A percentile compares a stretch with the other conserved stretches of the same genome.
phyloP scores from a whole-genome alignment of 345 rosid genomes.

The Mercurialis annua region DNA sequence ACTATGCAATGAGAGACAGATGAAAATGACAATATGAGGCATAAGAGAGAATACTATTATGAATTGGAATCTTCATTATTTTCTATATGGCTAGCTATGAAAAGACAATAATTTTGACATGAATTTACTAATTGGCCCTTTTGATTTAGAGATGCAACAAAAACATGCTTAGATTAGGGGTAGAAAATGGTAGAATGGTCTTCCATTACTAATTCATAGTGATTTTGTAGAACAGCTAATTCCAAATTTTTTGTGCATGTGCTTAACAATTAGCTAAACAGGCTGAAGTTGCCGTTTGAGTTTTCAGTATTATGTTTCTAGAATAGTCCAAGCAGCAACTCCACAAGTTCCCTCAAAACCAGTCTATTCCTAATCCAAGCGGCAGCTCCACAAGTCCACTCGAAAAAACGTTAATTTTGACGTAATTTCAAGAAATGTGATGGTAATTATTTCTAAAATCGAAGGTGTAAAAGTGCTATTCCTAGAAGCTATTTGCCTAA shows the following conservation, averaged over 20 bases:
- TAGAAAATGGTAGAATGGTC: background rate
- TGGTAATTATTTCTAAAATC: too few relatives aligned
- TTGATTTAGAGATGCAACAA: background rate
- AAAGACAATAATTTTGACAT: background rate
- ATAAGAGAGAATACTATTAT: constrained; percentile 1
- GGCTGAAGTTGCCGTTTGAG: background rate
- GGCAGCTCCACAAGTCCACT: too few relatives aligned
- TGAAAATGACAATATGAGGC: constrained; percentile 25
- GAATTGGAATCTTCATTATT: constrained; percentile 10
- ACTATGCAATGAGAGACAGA: background rate
- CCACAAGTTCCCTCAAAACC: too few relatives aligned
- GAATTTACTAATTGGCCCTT: background rate
- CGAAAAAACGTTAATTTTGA: too few relatives aligned
- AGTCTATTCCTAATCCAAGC: too few relatives aligned
- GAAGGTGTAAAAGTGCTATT: too few relatives aligned
- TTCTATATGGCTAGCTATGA: too few relatives aligned
- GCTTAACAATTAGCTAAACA: background rate
- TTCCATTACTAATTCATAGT: background rate
- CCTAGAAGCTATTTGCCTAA: too few relatives aligned
- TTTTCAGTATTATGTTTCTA: too few relatives aligned
- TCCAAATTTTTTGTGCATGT: background rate
- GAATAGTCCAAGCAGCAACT: too few relatives aligned
- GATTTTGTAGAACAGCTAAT: constrained; percentile 7
- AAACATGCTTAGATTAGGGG: too few relatives aligned
- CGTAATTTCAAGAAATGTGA: too few relatives aligned